These are phyloP conservation scores for Drechmeria coniospora DNA, from an alignment of 2,329 filamentous ascomycete genomes.

Conservation along the genomic window DNA sequence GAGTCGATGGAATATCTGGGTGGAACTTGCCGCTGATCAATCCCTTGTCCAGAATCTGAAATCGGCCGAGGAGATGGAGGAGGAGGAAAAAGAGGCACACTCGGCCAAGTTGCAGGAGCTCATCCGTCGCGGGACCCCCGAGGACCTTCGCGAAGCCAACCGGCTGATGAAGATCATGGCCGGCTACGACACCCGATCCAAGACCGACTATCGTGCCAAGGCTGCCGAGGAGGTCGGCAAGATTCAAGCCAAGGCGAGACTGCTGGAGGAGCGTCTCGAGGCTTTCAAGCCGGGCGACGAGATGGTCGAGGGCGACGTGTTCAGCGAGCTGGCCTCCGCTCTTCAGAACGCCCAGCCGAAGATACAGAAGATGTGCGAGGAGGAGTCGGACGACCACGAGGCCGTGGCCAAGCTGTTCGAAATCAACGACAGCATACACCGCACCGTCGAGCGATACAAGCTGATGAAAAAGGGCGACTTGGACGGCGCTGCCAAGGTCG, in stretches of 20 bases:
- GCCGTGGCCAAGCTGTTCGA: slow-evolving; percentile 89
- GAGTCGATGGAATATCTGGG: no score
- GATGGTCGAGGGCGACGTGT: slow-evolving; percentile 53
- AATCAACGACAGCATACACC: slow-evolving; percentile 97
- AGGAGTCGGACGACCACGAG: slow-evolving; percentile 92
- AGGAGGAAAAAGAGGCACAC: slow-evolving; percentile 86
- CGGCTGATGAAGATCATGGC: slow-evolving; percentile 99
- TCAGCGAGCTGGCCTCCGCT: slow-evolving; percentile 74
- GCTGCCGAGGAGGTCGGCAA: slow-evolving; percentile 88
- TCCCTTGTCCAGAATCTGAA: slow-evolving; percentile 58
- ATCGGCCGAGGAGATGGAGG: slow-evolving; percentile 96
- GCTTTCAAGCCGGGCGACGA: slow-evolving; percentile 68
- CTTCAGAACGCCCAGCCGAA: slow-evolving; percentile 92
- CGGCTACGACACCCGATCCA: slow-evolving; percentile 85
- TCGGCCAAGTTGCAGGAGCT: slow-evolving; percentile 97
- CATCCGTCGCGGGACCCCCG: slow-evolving; percentile 78
- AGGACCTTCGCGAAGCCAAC: slow-evolving; percentile 93
- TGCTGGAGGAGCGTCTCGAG: slow-evolving; percentile 86
- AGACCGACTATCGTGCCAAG: slow-evolving; percentile 96
- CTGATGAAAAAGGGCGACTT: slow-evolving; percentile 90
- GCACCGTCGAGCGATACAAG: slow-evolving; percentile 90
- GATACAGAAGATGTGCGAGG: slow-evolving; percentile 98
- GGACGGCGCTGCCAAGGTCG: slow-evolving; percentile 68
- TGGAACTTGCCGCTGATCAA: no score
- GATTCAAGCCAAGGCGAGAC: slow-evolving; percentile 85